These are phyloP conservation scores for Daphne laureola DNA, from an alignment of 441 rosid species.

Conservation along the genomic window DNA sequence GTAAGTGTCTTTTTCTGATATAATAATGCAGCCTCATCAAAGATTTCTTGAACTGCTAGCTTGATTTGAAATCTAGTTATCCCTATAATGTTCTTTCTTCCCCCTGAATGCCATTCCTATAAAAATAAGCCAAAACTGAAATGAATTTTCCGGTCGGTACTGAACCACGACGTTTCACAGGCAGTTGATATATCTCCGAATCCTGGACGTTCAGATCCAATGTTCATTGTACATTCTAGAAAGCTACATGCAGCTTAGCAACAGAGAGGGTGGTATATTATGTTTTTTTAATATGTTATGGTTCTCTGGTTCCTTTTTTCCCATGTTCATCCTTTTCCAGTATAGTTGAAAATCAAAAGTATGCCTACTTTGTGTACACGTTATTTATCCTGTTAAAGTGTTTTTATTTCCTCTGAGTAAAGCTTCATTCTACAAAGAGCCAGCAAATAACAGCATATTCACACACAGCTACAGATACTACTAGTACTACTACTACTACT, in stretches of 20 bases:
- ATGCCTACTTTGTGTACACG: neutral
- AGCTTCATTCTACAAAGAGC: conserved; percentile 7
- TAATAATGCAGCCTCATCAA: no score
- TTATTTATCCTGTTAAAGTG: neutral
- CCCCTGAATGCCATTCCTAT: neutral
- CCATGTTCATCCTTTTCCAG: neutral
- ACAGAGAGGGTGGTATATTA: conserved; percentile 6
- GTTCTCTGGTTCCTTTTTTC: neutral
- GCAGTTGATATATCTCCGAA: conserved; percentile 91
- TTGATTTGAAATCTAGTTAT: no score
- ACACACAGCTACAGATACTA: neutral
- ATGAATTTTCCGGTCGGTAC: neutral
- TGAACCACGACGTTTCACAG: conserved; percentile 27
- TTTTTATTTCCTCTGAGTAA: neutral
- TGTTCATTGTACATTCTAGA: conserved; percentile 73
- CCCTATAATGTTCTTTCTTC: neutral
- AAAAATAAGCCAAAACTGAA: neutral
- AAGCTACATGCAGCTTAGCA: conserved; percentile 42
- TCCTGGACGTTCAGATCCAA: conserved; percentile 81
- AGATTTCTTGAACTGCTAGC: no score
- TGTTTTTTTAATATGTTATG: conserved; percentile 9
- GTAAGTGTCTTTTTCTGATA: conserved; percentile 21
- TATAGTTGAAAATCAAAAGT: neutral
- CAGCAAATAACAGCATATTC: conserved; percentile 9
- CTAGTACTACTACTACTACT: no score